Evolutionary conservation across 2,329 filamentous ascomycete species (phyloP).

Genomic region (Zymoseptoria tritici): DNA sequence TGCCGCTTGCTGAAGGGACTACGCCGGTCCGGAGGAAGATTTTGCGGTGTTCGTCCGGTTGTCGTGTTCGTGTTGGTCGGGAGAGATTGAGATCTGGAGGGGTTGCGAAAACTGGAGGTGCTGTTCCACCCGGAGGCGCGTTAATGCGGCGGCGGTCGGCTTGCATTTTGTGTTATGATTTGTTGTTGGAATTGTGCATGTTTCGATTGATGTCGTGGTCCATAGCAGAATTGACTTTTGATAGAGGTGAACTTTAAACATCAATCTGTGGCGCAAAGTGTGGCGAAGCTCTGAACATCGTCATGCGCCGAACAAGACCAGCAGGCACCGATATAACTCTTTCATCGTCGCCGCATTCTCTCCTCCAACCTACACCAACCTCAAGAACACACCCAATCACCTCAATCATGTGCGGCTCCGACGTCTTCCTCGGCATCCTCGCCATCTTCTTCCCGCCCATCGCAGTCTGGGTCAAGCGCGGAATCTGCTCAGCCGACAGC

Average conservation of each 20-base stretch:
- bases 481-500: constrained; percentile 85
- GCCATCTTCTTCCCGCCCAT: constrained; percentile 51
- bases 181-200: constrained; percentile 4
- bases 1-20: constrained; percentile 87
- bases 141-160: constrained; percentile 85
- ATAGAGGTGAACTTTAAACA: neutral
- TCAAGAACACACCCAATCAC: neutral
- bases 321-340: constrained; percentile 3
- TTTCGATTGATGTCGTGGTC: constrained; percentile 7
- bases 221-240: neutral
- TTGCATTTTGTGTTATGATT: constrained; percentile 30
- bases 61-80: constrained; percentile 51
- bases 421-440: constrained; percentile 54
- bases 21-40: constrained; percentile 89
- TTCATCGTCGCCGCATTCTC: neutral
- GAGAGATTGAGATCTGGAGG: constrained; percentile 41
- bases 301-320: neutral
- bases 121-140: constrained; percentile 70
- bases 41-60: constrained; percentile 67
- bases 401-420: constrained; percentile 50
- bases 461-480: constrained; percentile 90
- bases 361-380: neutral
- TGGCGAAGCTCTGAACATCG: constrained; percentile 1
- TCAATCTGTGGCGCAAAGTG: constrained; percentile 1
- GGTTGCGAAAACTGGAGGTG: constrained; percentile 61